phyloP scores from a whole-genome alignment of 345 rosid genomes.

The Atalantia buxifolia region DNA sequence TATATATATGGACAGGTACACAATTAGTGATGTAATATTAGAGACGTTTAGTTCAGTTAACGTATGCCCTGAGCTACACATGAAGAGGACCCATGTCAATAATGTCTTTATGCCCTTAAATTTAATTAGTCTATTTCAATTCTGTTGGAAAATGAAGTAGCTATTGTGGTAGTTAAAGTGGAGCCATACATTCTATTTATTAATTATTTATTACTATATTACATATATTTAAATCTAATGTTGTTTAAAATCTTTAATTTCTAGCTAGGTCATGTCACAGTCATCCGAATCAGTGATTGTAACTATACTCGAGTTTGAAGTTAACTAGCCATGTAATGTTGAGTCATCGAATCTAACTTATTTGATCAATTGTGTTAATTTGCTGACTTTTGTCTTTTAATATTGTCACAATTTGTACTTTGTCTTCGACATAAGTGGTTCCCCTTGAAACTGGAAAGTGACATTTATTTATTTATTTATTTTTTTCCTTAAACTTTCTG shows the following conservation, averaged over 20 bases:
- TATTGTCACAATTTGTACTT: constrained; percentile 2
- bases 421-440: neutral
- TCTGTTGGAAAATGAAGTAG: neutral
- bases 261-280: neutral
- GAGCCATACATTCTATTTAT: constrained; percentile 5
- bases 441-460: neutral
- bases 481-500: neutral
- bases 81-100: neutral
- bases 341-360: constrained; percentile 27
- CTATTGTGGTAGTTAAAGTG: neutral
- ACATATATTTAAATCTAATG: neutral
- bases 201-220: neutral
- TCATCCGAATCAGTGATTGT: constrained; percentile 28
- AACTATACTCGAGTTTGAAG: constrained; percentile 1
- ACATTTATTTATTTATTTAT: neutral
- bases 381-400: neutral
- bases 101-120: neutral
- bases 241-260: neutral
- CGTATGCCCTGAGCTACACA: neutral
- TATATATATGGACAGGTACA: too few relatives aligned
- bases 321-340: constrained; percentile 16
- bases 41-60: too few relatives aligned
- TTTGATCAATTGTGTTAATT: neutral
- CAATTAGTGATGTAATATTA: too few relatives aligned
- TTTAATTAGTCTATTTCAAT: neutral